These are phyloP conservation scores for Phytophthora ramorum DNA, from an alignment of 352 stramenopile species.

Conservation along the genomic window DNA sequence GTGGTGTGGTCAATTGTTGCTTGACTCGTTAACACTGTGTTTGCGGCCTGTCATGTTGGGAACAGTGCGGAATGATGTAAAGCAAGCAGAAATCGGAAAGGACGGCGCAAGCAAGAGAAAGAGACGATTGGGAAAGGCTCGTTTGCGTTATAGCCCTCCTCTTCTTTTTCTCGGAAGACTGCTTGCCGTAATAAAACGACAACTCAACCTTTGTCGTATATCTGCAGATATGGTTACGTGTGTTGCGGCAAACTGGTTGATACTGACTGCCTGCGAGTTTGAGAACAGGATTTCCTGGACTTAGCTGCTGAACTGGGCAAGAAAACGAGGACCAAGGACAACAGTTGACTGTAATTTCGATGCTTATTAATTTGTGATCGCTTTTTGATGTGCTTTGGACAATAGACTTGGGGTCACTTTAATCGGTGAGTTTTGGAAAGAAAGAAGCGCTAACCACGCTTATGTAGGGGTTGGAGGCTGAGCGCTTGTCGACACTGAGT, in stretches of 20 bases:
- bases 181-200: conserved; percentile 34
- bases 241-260: background rate
- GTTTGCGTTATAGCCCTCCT: conserved; percentile 22
- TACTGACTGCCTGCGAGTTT: conserved; percentile 1
- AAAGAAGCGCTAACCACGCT: background rate
- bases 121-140: conserved; percentile 10
- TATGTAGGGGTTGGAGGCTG: conserved; percentile 9
- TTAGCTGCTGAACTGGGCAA: background rate
- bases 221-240: background rate
- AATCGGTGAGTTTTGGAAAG: background rate
- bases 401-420: conserved; percentile 4
- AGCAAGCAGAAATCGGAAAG: conserved; percentile 11
- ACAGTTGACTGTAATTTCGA: background rate
- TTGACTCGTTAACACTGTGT: conserved; percentile 6
- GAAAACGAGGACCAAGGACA: background rate
- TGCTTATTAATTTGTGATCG: background rate
- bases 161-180: conserved; percentile 27
- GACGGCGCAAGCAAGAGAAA: conserved; percentile 30
- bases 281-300: background rate
- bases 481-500: conserved; percentile 8
- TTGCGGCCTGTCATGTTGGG: conserved; percentile 13
- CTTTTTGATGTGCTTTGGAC: background rate
- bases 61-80: conserved; percentile 45
- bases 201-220: background rate
- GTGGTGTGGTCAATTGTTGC: background rate